Conservation (phyloP, 176 grass and related monocot genomes). For the Sorghum bicolor region Sorghum_bicolor_NCBIv3 NC_012871.2:69901501-69902000, state of each 20-base stretch:
- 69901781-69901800: neutral
- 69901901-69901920: neutral
- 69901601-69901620: neutral
- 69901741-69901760: neutral
- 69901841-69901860: neutral
- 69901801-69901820: no score
- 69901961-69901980: neutral
- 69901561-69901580: neutral
- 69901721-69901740: conserved; percentile 18
- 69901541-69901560: neutral
- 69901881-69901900: neutral
- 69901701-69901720: conserved; percentile 20
- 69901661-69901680: neutral
- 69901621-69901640: neutral
- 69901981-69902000: neutral
- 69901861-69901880: neutral
- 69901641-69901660: neutral
- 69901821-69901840: neutral
- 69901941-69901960: neutral
- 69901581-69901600: neutral
- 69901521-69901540: neutral
- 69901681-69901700: conserved; percentile 2
- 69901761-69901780: neutral
- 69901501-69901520: neutral
- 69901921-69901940: neutral